Percentiles rank a stretch among this genome's conserved stretches.
phyloP scores from a whole-genome alignment of 2,329 filamentous ascomycete species.

The Ceratocystis alfenasii region DNA sequence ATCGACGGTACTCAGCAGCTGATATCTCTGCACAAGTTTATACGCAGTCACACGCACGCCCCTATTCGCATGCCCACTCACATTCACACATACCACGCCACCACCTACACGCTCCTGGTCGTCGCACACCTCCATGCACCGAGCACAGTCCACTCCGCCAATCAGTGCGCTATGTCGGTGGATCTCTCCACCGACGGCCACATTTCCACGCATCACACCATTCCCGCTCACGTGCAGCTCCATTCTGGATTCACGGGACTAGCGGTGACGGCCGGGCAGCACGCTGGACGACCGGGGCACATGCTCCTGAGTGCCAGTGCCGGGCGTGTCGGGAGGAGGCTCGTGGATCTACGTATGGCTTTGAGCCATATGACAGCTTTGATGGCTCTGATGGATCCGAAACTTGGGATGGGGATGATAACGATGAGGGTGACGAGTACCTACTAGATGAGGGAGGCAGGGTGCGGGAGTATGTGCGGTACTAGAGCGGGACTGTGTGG shows the following conservation, averaged over 20 bases:
- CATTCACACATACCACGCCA: not conserved
- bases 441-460: slow-evolving; percentile 11
- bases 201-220: too few species aligned
- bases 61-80: not conserved
- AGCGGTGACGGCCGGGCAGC: too few species aligned
- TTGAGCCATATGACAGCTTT: not conserved
- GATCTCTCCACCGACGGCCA: not conserved
- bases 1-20: not conserved
- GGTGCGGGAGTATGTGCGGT: slow-evolving; percentile 9
- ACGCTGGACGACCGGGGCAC: not conserved
- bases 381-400: not conserved
- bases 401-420: not conserved
- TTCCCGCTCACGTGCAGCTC: too few species aligned
- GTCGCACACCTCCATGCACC: not conserved
- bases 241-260: too few species aligned
- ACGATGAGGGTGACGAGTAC: not conserved
- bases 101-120: not conserved
- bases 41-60: not conserved
- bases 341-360: not conserved
- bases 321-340: not conserved
- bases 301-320: not conserved
- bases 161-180: not conserved
- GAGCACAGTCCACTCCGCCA: not conserved
- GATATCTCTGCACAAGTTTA: not conserved
- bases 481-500: not conserved